Evolutionary conservation across 1,284 basidiomycete genomes (phyloP).

Genomic region (Cutaneotrichosporon sp.): DNA sequence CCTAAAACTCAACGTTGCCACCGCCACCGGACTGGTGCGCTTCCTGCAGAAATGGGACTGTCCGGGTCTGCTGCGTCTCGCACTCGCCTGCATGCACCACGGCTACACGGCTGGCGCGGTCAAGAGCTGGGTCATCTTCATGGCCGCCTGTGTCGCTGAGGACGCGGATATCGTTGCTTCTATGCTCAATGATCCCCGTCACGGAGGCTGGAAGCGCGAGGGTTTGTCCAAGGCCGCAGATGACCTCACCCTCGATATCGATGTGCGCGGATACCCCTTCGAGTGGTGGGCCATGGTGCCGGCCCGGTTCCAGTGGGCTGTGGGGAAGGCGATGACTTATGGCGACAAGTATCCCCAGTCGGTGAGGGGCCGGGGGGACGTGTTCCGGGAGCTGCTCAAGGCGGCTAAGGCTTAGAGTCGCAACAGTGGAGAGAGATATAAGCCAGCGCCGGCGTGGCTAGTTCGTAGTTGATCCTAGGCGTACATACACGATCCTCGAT

Average conservation of each 20-base stretch:
- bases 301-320: background rate
- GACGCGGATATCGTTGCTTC: background rate
- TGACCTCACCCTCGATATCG: background rate
- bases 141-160: background rate
- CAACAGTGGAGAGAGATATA: no score
- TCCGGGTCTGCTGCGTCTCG: background rate
- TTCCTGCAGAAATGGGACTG: slow-evolving; percentile 1
- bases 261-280: background rate
- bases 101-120: background rate
- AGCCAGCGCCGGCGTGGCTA: no score
- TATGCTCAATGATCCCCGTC: background rate
- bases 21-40: background rate
- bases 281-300: background rate
- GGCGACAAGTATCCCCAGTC: background rate
- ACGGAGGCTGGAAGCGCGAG: background rate
- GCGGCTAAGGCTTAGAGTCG: background rate
- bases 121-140: background rate
- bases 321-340: background rate
- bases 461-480: no score
- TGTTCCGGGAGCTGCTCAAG: background rate
- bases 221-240: background rate
- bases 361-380: background rate
- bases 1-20: background rate
- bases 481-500: no score
- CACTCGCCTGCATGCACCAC: background rate